These are phyloP conservation scores for Tardiomyces depauwii DNA, from an alignment of 1,139 yeast genomes.

Conservation along the genomic window DNA sequence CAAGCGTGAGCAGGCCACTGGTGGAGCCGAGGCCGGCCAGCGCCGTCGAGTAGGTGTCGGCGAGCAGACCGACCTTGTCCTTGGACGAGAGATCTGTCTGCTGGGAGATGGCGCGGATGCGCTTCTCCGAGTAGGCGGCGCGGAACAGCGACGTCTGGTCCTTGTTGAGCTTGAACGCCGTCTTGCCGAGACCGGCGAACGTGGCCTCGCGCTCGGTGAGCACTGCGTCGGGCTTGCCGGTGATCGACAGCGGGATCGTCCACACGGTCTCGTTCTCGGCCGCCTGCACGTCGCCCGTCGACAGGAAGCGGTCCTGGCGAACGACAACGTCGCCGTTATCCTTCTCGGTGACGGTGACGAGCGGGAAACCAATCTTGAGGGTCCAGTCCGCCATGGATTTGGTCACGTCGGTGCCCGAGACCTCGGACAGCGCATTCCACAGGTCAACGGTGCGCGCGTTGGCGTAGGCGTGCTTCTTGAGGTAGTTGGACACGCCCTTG, in stretches of 20 bases:
- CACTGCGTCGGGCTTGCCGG: constrained; percentile 41
- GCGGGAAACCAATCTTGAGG: constrained; percentile 74
- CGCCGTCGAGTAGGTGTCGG: constrained; percentile 35
- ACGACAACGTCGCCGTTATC: constrained; percentile 35
- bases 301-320: constrained; percentile 63
- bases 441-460: constrained; percentile 74
- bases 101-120: constrained; percentile 65
- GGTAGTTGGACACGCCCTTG: constrained; percentile 65
- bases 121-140: constrained; percentile 62
- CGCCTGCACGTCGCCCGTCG: constrained; percentile 65
- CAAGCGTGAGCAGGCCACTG: constrained; percentile 38
- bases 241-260: constrained; percentile 76
- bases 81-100: constrained; percentile 44
- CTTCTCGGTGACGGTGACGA: constrained; percentile 45
- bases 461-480: constrained; percentile 57
- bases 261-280: constrained; percentile 63
- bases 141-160: constrained; percentile 79
- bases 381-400: constrained; percentile 77
- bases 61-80: constrained; percentile 78
- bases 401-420: constrained; percentile 63
- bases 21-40: constrained; percentile 44
- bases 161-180: constrained; percentile 61
- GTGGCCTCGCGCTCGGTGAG: constrained; percentile 45
- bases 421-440: constrained; percentile 67
- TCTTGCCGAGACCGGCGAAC: constrained; percentile 24